Evolutionary conservation across 495 filamentous ascomycete species (phyloP).

Genomic region (Beverwykella pulmonaria): DNA sequence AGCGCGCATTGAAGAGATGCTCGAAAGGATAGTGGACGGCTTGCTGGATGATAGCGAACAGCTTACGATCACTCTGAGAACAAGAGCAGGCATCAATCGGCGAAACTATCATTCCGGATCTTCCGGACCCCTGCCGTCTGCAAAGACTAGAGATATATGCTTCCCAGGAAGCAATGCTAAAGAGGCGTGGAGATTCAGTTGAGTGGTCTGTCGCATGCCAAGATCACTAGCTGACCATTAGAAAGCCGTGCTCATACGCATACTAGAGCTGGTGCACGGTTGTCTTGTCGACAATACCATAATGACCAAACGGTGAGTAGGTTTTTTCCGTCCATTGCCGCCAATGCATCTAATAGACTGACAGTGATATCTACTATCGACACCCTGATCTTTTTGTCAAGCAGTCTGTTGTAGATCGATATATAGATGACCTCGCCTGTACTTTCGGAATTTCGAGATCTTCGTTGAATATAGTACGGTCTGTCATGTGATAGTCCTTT

Average conservation of each 20-base stretch:
- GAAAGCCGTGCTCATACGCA: slow-evolving; percentile 63
- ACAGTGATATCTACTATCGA: slow-evolving; percentile 89
- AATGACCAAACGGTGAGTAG: slow-evolving; percentile 74
- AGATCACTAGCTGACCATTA: slow-evolving; percentile 8
- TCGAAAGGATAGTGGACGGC: slow-evolving; percentile 56
- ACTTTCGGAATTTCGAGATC: slow-evolving; percentile 68
- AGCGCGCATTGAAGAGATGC: slow-evolving; percentile 55
- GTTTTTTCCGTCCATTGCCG: not conserved
- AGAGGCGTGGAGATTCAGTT: slow-evolving; percentile 71
- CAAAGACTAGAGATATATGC: slow-evolving; percentile 39
- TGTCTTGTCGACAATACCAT: slow-evolving; percentile 62
- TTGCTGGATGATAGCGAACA: slow-evolving; percentile 48
- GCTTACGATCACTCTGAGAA: slow-evolving; percentile 53
- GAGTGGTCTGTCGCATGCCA: not conserved
- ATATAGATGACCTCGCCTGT: slow-evolving; percentile 83
- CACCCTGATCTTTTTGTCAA: slow-evolving; percentile 76
- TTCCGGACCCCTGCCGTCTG: not conserved
- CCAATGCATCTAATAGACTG: not conserved
- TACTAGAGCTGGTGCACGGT: slow-evolving; percentile 71
- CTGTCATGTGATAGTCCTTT: not conserved
- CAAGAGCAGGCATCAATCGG: slow-evolving; percentile 24
- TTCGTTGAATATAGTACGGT: slow-evolving; percentile 65
- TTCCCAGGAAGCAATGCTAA: slow-evolving; percentile 63
- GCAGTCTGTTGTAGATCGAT: slow-evolving; percentile 72
- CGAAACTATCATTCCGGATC: not conserved